A percentile compares a stretch with the other conserved stretches of the same genome.
These are phyloP conservation scores for Oxyria digyna DNA, from an alignment of 148 eudicot species.

Conservation along the genomic window DNA sequence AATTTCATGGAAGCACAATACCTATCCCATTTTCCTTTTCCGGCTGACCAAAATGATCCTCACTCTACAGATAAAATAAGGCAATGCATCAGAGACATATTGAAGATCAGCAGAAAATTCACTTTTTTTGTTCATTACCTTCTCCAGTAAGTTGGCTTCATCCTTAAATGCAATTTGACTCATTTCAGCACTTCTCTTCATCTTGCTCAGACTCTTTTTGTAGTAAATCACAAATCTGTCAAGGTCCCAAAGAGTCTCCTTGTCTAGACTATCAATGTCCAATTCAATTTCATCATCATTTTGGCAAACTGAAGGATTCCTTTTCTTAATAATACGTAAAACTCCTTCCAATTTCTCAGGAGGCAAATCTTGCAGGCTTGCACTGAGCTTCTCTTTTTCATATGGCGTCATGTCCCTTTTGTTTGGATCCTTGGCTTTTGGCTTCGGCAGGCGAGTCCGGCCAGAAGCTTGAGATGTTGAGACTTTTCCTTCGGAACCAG, in stretches of 20 bases:
- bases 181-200: constrained; percentile 54
- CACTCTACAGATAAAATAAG: background rate
- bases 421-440: constrained; percentile 74
- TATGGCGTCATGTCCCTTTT: constrained; percentile 88
- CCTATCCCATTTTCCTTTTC: background rate
- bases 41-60: background rate
- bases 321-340: constrained; percentile 82
- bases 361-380: constrained; percentile 78
- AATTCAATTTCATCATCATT: constrained; percentile 46
- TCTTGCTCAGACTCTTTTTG: constrained; percentile 74
- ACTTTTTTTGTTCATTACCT: constrained; percentile 21
- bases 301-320: constrained; percentile 69
- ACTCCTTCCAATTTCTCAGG: constrained; percentile 75
- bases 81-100: background rate
- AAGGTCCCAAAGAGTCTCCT: constrained; percentile 95
- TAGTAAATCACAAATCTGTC: constrained; percentile 79
- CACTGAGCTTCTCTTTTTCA: constrained; percentile 88
- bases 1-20: background rate
- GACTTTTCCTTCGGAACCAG: constrained; percentile 22
- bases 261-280: constrained; percentile 25
- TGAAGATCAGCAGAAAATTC: background rate
- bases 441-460: constrained; percentile 53
- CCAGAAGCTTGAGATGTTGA: constrained; percentile 24
- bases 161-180: constrained; percentile 24
- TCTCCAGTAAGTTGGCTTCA: constrained; percentile 23